Evolutionary conservation across 2,329 filamentous ascomycete species (phyloP), one percentile per base, ranked within the genome.

Genomic region (Aspergillus flavus): DNA sequence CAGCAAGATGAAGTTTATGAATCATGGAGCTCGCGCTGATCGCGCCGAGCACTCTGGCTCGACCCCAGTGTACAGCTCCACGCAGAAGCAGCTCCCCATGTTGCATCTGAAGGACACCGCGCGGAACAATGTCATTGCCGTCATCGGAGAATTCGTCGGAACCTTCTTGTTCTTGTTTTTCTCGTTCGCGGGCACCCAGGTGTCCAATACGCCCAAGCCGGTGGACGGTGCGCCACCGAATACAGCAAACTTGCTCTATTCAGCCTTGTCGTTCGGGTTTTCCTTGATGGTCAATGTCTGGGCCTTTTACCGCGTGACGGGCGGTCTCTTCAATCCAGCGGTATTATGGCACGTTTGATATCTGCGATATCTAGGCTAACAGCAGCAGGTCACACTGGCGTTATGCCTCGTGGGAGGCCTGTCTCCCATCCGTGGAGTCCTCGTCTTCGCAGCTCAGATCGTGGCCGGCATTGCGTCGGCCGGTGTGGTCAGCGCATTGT

Each of bases 341-440:
- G 81, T 83, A 77, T 56, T 76, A 64, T 41, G 26, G 23, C 32
- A 16, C 10, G 16, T 26, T 16, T 7, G 5, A 36, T 11, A 6
- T 4, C 1, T 23, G 21, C 4, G 6, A 32, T 10, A 46, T 41
- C 39, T 6, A 5, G 16, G 16, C 45, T 57, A 26, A 64, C 43
- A 7, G 14, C 34, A 0, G 32, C 45, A 82, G 80, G 80, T 85
- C n/a, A 88, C 88, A 0, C 74, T 90, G 0, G 86, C 83, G 1
- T 82, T 90, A 23, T 81, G 83, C n/a, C 78, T 89, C 4, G 83
- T 86, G 56, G 86, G 86, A 2, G 85, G 84, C 5, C 79, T 90
- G 50, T 80, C 80, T n/a, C 79, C 82, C 19, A 26, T 85, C 1
- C 84, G 87, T 6, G 85, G 81, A 6, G 64, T 81, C 1, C 68